Base-by-base conservation (phyloP, 2,329 filamentous ascomycete genomes). In the Fusarium sp. region DNA sequence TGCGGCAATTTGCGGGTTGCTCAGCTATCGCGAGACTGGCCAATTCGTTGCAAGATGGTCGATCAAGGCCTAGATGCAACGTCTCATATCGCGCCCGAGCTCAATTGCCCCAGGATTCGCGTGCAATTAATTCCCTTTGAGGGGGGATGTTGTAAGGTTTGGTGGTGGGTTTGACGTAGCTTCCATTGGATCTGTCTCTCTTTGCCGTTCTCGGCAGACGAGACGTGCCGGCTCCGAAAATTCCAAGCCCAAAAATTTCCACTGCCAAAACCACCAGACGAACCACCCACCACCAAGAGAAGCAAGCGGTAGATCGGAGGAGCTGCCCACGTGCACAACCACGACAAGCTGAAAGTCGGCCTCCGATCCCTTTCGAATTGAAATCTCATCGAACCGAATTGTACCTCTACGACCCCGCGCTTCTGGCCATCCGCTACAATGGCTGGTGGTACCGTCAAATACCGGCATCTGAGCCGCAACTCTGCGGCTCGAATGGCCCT, bases 401-500 rank as follows among this genome's bases (percentile, higher is more conserved):
- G 16, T 10, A 22, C 27, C 27, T 9, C 58, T 27, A 61, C 14
- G 37, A 10, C 60, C 38, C 50, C 40, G 61, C 62, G 34, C 57
- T 47, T 66, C 71, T 76, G 73, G 59, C 54, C 37, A 68, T 52
- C 59, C 37, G 71, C 60, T 50, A 81, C 69, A 77, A 98, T 98
- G 95, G 95, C 94, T 75, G 95, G 95, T 79, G 94, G 94, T 76
- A 88, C 91, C 75, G 89, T 94, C 83, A 97, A 95, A 86, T 98
- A 96, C 86, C 93, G 96, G 77, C 94, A 97, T 84, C 88, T 99
- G 71, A 92, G 92, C 84, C 95, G 96, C 78, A 89, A 91, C 76
- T 98, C 95, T 61, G 88, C 96, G 64, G 96, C 98, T 83, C 91
- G 96, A 82, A 91, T 96, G 86, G 96, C 96, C 62, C 91, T 99